Base-by-base conservation (phyloP, 1,284 basidiomycete species). In the Trichosporon sp. region DNA sequence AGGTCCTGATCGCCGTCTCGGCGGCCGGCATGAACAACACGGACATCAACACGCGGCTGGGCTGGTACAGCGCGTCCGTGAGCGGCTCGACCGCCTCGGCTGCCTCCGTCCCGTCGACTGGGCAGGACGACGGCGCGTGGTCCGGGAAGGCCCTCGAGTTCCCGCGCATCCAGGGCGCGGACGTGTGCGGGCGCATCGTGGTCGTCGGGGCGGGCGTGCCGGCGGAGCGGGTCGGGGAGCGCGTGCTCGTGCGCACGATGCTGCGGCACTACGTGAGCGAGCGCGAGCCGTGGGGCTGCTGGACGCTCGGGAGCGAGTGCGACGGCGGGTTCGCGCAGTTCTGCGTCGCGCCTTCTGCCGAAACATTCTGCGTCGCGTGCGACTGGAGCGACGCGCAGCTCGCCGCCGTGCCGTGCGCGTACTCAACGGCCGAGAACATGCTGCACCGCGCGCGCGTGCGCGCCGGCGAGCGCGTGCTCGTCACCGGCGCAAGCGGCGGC, bases 1-100 rank as follows among this genome's bases (percentile, higher is more conserved):
- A 66, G 31, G 65, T 66, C 8, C 58, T 66, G 13, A 66, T 66
- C 29, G 21, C 25, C 15, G 65, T 66, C 27, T 53, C 27, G 9
- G 65, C 65, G 13, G 65, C 65, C 15, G 65, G 58, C 38, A 23
- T 66, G 23, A 66, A 66, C 58, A 66, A 66, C 42, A 66, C 65
- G 6, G 65, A 66, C 65, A 66, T 66, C 65, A 66, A 66, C 65
- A 66, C 65, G n/a, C 58, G 65, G 13, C 65, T 66, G 29, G 65
- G 65, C n/a, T 66, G 65, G 65, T 66, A 66, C 65, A 62, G 58
- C 58, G 44, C 62, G 13, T 44, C 38, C 58, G 42, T 62, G 29
- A 42, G 32, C 11, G 42, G 29, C 23, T 38, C 34, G 6, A 66
- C 65, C 5, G 9, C 44, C 44, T n/a, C 44, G 23, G 9, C 44